phyloP scores from a whole-genome alignment of 2,329 filamentous ascomycete genomes.

The Colletotrichum limetticola region DNA sequence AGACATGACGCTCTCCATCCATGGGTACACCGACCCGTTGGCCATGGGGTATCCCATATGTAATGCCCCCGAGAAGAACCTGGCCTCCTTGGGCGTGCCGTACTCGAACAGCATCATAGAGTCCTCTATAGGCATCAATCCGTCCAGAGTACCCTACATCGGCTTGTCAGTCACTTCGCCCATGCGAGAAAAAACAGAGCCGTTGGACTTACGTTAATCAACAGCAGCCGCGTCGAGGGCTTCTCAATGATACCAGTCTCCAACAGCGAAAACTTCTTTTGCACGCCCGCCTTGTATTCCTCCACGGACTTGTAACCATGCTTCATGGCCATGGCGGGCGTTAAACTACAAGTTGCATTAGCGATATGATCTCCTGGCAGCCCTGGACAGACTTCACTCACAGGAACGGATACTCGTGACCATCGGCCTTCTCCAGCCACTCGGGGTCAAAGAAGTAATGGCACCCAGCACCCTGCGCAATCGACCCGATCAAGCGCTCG shows the following conservation, averaged over 20 bases:
- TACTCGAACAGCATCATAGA: slow-evolving; percentile 73
- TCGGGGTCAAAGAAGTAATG: slow-evolving; percentile 65
- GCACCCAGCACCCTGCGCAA: slow-evolving; percentile 68
- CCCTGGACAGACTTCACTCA: slow-evolving; percentile 41
- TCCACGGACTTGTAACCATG: slow-evolving; percentile 68
- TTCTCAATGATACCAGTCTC: slow-evolving; percentile 67
- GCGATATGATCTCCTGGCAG: neutral
- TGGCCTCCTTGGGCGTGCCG: slow-evolving; percentile 72
- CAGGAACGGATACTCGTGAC: slow-evolving; percentile 74
- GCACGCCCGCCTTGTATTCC: slow-evolving; percentile 64
- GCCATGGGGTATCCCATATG: slow-evolving; percentile 77
- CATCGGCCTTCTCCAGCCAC: slow-evolving; percentile 69
- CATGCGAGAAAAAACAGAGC: neutral
- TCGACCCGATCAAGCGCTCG: slow-evolving; percentile 59
- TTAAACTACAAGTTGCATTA: slow-evolving; percentile 49
- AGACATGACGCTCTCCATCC: slow-evolving; percentile 67
- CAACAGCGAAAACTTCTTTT: slow-evolving; percentile 71
- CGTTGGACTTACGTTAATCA: slow-evolving; percentile 64
- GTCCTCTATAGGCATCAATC: slow-evolving; percentile 76
- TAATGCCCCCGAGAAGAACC: slow-evolving; percentile 67
- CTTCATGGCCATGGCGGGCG: slow-evolving; percentile 68
- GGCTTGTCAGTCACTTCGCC: neutral
- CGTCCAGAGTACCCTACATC: slow-evolving; percentile 67
- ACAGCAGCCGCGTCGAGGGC: slow-evolving; percentile 65
- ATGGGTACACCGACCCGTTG: slow-evolving; percentile 67